Conservation (phyloP, 257 asterid species). For the Plantago ovata region DNA sequence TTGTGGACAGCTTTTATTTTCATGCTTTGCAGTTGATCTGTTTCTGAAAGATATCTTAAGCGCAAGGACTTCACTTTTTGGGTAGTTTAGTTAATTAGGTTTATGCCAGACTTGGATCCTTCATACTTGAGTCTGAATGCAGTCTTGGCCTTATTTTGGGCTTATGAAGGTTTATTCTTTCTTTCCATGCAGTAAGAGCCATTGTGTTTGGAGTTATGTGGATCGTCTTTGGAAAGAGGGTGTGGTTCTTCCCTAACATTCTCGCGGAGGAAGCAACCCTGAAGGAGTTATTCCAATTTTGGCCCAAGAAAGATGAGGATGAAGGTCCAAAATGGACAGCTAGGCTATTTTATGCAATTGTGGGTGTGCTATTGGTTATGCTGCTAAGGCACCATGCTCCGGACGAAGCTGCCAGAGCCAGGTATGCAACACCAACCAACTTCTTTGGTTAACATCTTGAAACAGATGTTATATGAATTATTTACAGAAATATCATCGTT, state of each 20-base stretch:
- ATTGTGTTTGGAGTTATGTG: slow-evolving; percentile 70
- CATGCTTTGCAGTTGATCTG: too few relatives aligned
- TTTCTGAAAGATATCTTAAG: too few relatives aligned
- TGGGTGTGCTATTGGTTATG: slow-evolving; percentile 55
- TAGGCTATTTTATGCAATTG: slow-evolving; percentile 70
- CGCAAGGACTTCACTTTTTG: not conserved
- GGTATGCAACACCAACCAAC: slow-evolving; percentile 40
- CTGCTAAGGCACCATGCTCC: slow-evolving; percentile 98
- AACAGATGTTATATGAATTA: not conserved
- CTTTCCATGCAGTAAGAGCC: slow-evolving; percentile 70
- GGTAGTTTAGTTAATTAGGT: not conserved
- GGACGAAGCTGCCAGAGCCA: slow-evolving; percentile 99
- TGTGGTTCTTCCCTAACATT: slow-evolving; percentile 98
- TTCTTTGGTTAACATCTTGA: not conserved
- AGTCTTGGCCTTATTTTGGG: slow-evolving; percentile 10
- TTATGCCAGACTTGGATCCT: not conserved
- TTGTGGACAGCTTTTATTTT: too few relatives aligned
- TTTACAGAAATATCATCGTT: not conserved
- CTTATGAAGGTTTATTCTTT: slow-evolving; percentile 13
- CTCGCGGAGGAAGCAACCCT: slow-evolving; percentile 99
- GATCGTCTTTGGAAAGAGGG: slow-evolving; percentile 81
- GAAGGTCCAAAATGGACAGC: slow-evolving; percentile 97
- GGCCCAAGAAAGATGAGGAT: slow-evolving; percentile 94
- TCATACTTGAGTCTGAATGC: slow-evolving; percentile 3
- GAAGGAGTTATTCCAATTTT: slow-evolving; percentile 91